Evolutionary conservation across 371 early-diverging fungal species (phyloP).

Genomic region (Mucor racemosus): DNA sequence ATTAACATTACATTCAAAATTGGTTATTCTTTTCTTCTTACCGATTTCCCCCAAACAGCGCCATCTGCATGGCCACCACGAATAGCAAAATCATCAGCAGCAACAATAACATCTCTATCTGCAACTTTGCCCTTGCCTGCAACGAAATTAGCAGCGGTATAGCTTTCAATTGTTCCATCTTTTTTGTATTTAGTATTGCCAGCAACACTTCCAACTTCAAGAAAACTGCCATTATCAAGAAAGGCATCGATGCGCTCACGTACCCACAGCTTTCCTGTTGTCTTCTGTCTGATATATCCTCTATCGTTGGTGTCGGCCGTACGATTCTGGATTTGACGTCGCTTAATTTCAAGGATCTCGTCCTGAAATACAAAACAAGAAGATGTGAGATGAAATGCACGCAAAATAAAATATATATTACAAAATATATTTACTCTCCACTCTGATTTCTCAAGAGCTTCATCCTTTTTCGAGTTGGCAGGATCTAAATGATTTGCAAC

Average conservation of each 20-base stretch:
- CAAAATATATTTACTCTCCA: conserved; percentile 36
- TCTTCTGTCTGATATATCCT: conserved; percentile 49
- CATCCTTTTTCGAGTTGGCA: conserved; percentile 19
- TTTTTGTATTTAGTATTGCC: conserved; percentile 42
- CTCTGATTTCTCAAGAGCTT: conserved; percentile 51
- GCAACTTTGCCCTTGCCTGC: conserved; percentile 42
- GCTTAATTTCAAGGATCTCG: conserved; percentile 34
- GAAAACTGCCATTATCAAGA: conserved; percentile 38
- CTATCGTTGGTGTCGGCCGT: conserved; percentile 38
- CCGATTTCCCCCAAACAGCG: conserved; percentile 50
- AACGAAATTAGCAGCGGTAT: conserved; percentile 49
- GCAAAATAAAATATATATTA: too few species aligned
- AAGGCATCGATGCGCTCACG: conserved; percentile 48
- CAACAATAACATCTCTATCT: conserved; percentile 40
- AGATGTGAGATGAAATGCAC: neutral
- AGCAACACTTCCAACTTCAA: conserved; percentile 47
- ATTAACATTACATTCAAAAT: too few species aligned
- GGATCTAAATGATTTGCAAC: conserved; percentile 35
- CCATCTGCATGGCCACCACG: conserved; percentile 57
- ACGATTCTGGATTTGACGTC: conserved; percentile 34
- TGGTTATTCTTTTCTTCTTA: neutral
- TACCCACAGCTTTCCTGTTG: conserved; percentile 49
- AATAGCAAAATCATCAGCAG: conserved; percentile 52
- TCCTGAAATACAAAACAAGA: conserved; percentile 23
- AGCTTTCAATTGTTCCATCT: conserved; percentile 30